Percentiles rank a stretch among this genome's conserved stretches.
Conservation (phyloP, 148 eudicot genomes). For the Simmondsia chinensis region DNA sequence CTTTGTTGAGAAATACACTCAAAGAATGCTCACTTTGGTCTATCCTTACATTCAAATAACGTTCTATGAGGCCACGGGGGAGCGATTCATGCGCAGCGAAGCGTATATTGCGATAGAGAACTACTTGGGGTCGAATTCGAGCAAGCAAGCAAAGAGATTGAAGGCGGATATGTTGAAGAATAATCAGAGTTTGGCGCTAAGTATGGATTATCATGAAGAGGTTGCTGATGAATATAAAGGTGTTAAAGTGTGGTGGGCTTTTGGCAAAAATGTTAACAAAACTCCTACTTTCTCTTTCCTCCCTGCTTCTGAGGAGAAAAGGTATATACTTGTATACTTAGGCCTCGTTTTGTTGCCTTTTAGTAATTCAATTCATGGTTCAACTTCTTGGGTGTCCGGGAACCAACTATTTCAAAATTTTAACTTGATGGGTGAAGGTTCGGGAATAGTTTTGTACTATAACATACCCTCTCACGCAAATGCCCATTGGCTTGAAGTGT, state of each 20-base stretch:
- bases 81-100: slow-evolving; percentile 20
- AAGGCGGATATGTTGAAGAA: slow-evolving; percentile 25
- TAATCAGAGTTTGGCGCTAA: slow-evolving; percentile 19
- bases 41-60: slow-evolving; percentile 28
- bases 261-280: not conserved
- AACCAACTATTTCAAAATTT: too few relatives aligned
- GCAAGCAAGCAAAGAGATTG: slow-evolving; percentile 22
- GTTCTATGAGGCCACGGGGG: slow-evolving; percentile 20
- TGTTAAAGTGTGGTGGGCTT: slow-evolving; percentile 28
- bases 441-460: too few relatives aligned
- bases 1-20: slow-evolving; percentile 11
- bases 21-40: slow-evolving; percentile 6
- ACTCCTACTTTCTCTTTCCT: too few relatives aligned
- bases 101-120: slow-evolving; percentile 22
- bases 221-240: slow-evolving; percentile 24
- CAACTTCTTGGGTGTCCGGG: too few relatives aligned
- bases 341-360: too few relatives aligned
- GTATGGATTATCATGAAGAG: slow-evolving; percentile 36
- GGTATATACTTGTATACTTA: too few relatives aligned
- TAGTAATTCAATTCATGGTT: too few relatives aligned
- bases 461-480: too few relatives aligned
- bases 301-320: not conserved
- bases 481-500: too few relatives aligned
- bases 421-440: too few relatives aligned
- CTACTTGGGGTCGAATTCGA: slow-evolving; percentile 23